Evolutionary conservation across 2,329 filamentous ascomycete genomes (phyloP).

Genomic region (Fusarium tanahbumbuense): DNA sequence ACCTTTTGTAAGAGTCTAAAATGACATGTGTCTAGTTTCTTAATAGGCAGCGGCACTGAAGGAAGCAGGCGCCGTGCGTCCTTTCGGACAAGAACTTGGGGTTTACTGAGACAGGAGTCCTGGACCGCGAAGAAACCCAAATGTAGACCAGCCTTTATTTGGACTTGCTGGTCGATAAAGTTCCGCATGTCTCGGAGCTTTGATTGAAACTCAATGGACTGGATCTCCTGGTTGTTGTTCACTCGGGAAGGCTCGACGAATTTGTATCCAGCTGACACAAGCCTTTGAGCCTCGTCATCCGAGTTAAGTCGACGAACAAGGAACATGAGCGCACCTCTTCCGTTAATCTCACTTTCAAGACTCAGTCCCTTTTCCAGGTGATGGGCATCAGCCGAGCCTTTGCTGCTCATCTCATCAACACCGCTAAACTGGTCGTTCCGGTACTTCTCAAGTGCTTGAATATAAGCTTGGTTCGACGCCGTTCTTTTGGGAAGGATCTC

Average conservation of each 20-base stretch:
- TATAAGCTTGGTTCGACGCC: slow-evolving; percentile 35
- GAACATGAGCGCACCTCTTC: slow-evolving; percentile 83
- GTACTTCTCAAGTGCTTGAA: slow-evolving; percentile 23
- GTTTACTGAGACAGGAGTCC: slow-evolving; percentile 52
- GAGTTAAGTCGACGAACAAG: slow-evolving; percentile 73
- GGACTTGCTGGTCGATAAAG: slow-evolving; percentile 61
- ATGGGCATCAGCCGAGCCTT: slow-evolving; percentile 33
- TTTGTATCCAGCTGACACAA: slow-evolving; percentile 78
- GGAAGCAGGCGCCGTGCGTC: slow-evolving; percentile 70
- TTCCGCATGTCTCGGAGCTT: slow-evolving; percentile 73
- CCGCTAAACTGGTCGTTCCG: not conserved
- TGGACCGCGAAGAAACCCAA: slow-evolving; percentile 67
- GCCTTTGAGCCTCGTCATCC: slow-evolving; percentile 68
- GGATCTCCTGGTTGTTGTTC: slow-evolving; percentile 78
- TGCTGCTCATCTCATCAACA: slow-evolving; percentile 8
- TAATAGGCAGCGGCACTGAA: slow-evolving; percentile 63
- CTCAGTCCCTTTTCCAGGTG: slow-evolving; percentile 56
- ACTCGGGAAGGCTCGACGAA: slow-evolving; percentile 79
- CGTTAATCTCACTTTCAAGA: slow-evolving; percentile 56
- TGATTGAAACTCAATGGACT: slow-evolving; percentile 67
- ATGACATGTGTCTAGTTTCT: slow-evolving; percentile 65
- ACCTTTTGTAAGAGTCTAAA: slow-evolving; percentile 64
- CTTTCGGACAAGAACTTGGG: slow-evolving; percentile 71
- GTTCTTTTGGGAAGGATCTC: slow-evolving; percentile 76
- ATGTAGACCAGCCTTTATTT: slow-evolving; percentile 60